Percentiles rank a stretch among this genome's conserved stretches.
phyloP scores from a whole-genome alignment of 257 asterid species.

The Gynochthodes officinalis region DNA sequence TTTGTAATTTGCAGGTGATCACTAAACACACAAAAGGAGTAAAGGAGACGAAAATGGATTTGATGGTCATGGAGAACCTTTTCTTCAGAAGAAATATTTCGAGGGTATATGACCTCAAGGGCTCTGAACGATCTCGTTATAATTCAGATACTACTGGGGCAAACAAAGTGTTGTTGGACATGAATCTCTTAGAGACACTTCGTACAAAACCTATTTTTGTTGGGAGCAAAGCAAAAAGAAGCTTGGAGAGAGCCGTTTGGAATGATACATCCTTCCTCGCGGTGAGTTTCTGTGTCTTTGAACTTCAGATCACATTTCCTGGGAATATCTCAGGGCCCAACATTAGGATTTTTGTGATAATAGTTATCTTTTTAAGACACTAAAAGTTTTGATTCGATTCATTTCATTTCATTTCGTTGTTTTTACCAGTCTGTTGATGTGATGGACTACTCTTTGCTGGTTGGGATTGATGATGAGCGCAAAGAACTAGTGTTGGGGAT shows the following conservation, averaged over 20 bases:
- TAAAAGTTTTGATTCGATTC: too few species aligned
- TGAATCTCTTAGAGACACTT: slow-evolving; percentile 77
- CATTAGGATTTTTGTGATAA: too few species aligned
- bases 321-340: too few species aligned
- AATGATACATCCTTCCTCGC: slow-evolving; percentile 91
- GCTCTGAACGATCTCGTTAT: slow-evolving; percentile 76
- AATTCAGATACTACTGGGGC: slow-evolving; percentile 70
- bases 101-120: slow-evolving; percentile 83
- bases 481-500: slow-evolving; percentile 87
- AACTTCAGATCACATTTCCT: too few species aligned
- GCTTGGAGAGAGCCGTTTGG: slow-evolving; percentile 93
- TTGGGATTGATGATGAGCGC: slow-evolving; percentile 86
- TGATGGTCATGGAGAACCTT: slow-evolving; percentile 98
- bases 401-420: background rate
- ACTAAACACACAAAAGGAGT: slow-evolving; percentile 68
- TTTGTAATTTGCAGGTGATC: slow-evolving; percentile 42
- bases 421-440: slow-evolving; percentile 73
- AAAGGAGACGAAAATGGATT: slow-evolving; percentile 85
- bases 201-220: slow-evolving; percentile 83
- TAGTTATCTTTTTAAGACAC: too few species aligned
- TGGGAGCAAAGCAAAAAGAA: slow-evolving; percentile 85
- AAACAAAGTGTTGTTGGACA: slow-evolving; percentile 76
- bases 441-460: slow-evolving; percentile 94
- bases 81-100: slow-evolving; percentile 69
- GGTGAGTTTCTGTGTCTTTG: slow-evolving; percentile 36